Evolutionary conservation across 148 eudicot species (phyloP).

Genomic region (Suaeda aralocaspica): DNA sequence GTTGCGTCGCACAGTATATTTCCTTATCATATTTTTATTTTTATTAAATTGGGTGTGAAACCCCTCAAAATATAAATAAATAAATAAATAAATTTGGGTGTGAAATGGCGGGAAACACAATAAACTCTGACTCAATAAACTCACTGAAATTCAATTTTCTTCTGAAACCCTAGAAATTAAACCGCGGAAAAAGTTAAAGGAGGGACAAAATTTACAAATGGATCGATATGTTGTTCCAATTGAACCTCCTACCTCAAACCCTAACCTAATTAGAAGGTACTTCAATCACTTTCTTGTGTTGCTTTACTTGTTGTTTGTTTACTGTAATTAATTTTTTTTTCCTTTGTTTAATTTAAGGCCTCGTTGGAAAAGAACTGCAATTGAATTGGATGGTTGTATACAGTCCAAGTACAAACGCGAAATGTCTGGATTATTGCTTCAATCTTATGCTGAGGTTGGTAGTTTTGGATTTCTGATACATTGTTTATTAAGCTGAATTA

Average conservation of each 20-base stretch:
- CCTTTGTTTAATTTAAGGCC: conserved; percentile 27
- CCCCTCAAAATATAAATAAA: too few species aligned
- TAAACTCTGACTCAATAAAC: too few species aligned
- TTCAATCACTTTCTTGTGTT: too few species aligned
- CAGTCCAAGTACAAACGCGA: conserved; percentile 52
- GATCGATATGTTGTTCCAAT: conserved; percentile 27
- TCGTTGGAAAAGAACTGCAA: conserved; percentile 51
- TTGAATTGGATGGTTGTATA: conserved; percentile 62
- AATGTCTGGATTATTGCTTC: conserved; percentile 44
- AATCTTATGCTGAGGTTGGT: conserved; percentile 66
- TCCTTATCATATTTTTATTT: too few species aligned
- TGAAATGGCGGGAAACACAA: too few species aligned
- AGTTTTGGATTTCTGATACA: neutral
- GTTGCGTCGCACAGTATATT: too few species aligned
- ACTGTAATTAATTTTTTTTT: neutral
- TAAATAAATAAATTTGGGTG: too few species aligned
- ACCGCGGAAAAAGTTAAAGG: neutral
- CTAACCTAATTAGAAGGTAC: conserved; percentile 30
- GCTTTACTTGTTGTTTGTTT: too few species aligned
- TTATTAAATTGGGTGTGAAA: too few species aligned
- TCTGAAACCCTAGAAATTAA: neutral
- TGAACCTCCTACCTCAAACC: conserved; percentile 18
- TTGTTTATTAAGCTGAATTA: neutral
- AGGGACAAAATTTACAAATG: conserved; percentile 10
- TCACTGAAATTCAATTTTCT: too few species aligned